Base-by-base conservation (phyloP, 768 basidiomycete species). In the Boletus subcaerulescens region DNA sequence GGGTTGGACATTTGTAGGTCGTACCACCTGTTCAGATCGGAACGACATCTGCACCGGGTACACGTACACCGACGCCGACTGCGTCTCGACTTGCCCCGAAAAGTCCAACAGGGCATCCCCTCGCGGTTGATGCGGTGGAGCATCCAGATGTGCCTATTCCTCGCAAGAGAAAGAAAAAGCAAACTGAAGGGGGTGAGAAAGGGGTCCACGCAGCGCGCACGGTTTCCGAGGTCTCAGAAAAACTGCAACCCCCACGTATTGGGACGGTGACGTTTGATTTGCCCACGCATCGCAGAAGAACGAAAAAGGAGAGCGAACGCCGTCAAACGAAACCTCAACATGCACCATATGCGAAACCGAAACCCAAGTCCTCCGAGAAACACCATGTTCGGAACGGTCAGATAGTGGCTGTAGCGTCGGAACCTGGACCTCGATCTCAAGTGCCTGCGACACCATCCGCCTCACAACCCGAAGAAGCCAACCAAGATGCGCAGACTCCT, bases 351-450 rank as follows among this genome's bases (percentile, higher is more conserved):
- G 10, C 13, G 2, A 54, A 31, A 22, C 18, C 13, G 2, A 54
- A 31, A 22, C 18, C 14, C 3, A 38, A 6, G n/a, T 5, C 43
- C 0, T 32, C 20, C 13, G 22, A 22, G 13, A 65, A 26, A 20
- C 55, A 53, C 18, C 57, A 63, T 22, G 43, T 66, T 7, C 57
- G 52, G 47, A 54, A 50, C 3, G 65, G 66, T 0, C 56, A 53
- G 39, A 32, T 68, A 2, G 66, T 65, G 7, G 12, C 38, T 3
- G 3, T 56, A 7, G 43, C 40, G 5, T 20, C 40, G 26, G 52
- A 40, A 29, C 14, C 36, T 2, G 33, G 22, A 17, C 11, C n/a
- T 35, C 38, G 1, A 18, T 18, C 36, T 3, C 51, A 18, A 20
- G 31, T 18, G 5, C 39, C 40, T 1, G 31, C 1, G 18, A 13